Evolutionary conservation across 2,329 filamentous ascomycete species (phyloP).

Genomic region (Stylonectria norvegica): DNA sequence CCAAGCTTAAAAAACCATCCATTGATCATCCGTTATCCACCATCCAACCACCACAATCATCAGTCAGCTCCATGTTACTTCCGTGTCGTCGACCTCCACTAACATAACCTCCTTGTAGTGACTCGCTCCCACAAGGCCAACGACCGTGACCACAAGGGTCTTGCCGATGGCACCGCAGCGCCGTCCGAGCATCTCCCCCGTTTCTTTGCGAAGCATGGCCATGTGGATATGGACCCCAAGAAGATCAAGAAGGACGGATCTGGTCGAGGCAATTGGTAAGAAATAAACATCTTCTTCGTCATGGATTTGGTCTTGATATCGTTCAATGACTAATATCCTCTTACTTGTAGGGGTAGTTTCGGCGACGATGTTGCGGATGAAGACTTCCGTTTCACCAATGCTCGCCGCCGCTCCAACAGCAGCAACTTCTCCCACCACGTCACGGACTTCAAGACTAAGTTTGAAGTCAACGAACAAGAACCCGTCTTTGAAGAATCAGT

Average conservation of each 20-base stretch:
- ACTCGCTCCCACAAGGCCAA: slow-evolving; percentile 96
- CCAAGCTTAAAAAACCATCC: background rate
- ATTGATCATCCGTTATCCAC: no score
- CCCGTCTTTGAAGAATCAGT: slow-evolving; percentile 87
- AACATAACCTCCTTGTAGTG: slow-evolving; percentile 55
- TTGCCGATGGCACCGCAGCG: slow-evolving; percentile 69
- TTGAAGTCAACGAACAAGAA: slow-evolving; percentile 84
- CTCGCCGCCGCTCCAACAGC: slow-evolving; percentile 90
- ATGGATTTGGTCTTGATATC: background rate
- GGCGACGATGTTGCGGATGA: slow-evolving; percentile 84
- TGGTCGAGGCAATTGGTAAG: slow-evolving; percentile 92
- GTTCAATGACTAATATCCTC: slow-evolving; percentile 15
- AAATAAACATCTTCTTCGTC: no score
- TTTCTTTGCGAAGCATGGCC: slow-evolving; percentile 88
- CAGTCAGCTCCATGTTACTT: slow-evolving; percentile 22
- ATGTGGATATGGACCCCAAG: slow-evolving; percentile 77
- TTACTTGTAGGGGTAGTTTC: slow-evolving; percentile 65
- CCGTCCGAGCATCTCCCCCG: slow-evolving; percentile 76
- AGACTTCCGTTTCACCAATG: slow-evolving; percentile 77
- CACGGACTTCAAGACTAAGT: slow-evolving; percentile 91
- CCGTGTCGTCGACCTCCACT: slow-evolving; percentile 10
- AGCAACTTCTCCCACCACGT: slow-evolving; percentile 68
- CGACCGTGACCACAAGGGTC: slow-evolving; percentile 82
- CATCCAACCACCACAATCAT: slow-evolving; percentile 5
- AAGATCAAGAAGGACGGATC: slow-evolving; percentile 96